Percentiles rank a stretch among this genome's conserved stretches.
Conservation (phyloP, 1,284 basidiomycete genomes). For the Marasmius sp. region DNA sequence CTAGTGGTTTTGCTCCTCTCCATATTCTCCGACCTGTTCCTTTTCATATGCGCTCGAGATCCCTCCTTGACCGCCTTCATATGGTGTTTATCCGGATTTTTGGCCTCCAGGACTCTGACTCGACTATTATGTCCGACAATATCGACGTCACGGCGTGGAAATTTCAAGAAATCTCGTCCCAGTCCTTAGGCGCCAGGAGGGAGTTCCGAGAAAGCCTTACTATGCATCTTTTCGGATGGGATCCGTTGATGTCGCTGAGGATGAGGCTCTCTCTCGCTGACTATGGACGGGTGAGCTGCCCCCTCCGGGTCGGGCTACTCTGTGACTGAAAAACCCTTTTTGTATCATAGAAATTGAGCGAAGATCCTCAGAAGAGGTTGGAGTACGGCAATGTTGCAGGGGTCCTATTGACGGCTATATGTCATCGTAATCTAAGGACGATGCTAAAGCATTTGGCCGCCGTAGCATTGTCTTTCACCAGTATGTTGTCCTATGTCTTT, state of each 20-base stretch:
- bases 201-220: conserved; percentile 50
- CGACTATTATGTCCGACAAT: conserved; percentile 32
- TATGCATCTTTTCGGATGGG: conserved; percentile 62
- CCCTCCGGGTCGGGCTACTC: too few relatives aligned
- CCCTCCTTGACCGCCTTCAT: conserved; percentile 39
- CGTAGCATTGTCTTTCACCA: conserved; percentile 39
- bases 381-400: conserved; percentile 53
- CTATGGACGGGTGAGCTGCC: conserved; percentile 58
- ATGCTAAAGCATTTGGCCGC: conserved; percentile 57
- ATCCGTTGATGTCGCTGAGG: conserved; percentile 48
- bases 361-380: conserved; percentile 36
- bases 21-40: conserved; percentile 54
- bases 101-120: conserved; percentile 15
- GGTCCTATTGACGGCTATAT: conserved; percentile 48
- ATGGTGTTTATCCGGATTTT: conserved; percentile 48
- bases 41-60: conserved; percentile 41
- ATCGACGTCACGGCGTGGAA: conserved; percentile 31
- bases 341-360: conserved; percentile 42
- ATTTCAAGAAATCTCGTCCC: conserved; percentile 6
- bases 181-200: conserved; percentile 33
- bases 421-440: conserved; percentile 51
- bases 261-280: conserved; percentile 59
- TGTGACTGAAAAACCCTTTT: conserved; percentile 8
- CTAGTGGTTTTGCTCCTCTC: conserved; percentile 45
- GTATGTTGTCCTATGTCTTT: conserved; percentile 30